These are phyloP conservation scores for Plantago major DNA, from an alignment of 257 asterid genomes.

Conservation along the genomic window DNA sequence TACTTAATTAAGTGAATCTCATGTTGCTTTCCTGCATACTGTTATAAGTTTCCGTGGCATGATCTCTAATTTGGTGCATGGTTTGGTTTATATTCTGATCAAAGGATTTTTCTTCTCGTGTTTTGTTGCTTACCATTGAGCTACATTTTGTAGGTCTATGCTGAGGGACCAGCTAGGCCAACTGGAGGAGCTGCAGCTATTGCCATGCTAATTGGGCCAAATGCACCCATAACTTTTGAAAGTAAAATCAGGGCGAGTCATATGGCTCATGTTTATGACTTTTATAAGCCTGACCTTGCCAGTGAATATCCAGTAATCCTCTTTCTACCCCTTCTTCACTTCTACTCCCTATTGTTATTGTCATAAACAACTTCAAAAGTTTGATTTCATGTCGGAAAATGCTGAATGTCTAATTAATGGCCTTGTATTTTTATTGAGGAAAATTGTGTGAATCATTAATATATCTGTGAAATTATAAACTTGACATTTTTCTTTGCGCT, in stretches of 20 bases:
- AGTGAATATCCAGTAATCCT: slow-evolving; percentile 94
- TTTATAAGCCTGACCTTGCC: slow-evolving; percentile 97
- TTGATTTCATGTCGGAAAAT: not conserved
- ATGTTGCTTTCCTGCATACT: no score
- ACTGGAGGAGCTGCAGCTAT: slow-evolving; percentile 99
- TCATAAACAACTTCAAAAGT: slow-evolving; percentile 12
- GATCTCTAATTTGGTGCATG: not conserved
- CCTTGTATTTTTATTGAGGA: not conserved
- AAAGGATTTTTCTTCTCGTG: not conserved
- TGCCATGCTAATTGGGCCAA: slow-evolving; percentile 97
- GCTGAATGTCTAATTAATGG: not conserved
- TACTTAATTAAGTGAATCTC: no score
- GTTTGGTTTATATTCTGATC: not conserved
- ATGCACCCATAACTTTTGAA: slow-evolving; percentile 97
- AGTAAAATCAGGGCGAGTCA: slow-evolving; percentile 94
- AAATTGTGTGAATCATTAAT: not conserved
- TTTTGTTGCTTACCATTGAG: slow-evolving; percentile 10
- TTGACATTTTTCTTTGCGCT: not conserved
- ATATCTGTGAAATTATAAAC: not conserved
- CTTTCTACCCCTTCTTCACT: slow-evolving; percentile 16
- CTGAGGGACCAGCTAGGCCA: slow-evolving; percentile 99
- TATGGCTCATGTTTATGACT: slow-evolving; percentile 95
- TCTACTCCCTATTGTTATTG: slow-evolving; percentile 3
- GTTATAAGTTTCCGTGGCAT: no score
- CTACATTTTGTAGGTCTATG: slow-evolving; percentile 71